phyloP scores from a whole-genome alignment of 306 rosid genomes.

The Morella rubra region DNA sequence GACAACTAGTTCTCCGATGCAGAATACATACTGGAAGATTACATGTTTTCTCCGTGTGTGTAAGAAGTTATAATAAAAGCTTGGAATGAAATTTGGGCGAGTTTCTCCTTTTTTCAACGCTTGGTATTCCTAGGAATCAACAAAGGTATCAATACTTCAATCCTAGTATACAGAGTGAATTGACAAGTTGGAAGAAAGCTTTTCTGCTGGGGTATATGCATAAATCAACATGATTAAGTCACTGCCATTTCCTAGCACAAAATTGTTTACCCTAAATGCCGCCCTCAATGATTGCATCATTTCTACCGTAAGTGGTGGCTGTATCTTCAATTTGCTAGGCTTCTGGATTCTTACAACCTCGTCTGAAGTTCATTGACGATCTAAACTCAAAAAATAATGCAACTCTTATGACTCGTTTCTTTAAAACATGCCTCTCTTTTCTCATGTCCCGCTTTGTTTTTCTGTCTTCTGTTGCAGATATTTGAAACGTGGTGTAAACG shows the following conservation, averaged over 20 bases:
- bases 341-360: constrained; percentile 6
- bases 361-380: neutral
- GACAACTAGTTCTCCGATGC: neutral
- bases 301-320: neutral
- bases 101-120: neutral
- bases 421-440: constrained; percentile 6
- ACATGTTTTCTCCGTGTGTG: neutral
- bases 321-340: constrained; percentile 1
- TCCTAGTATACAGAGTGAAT: too few relatives aligned
- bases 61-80: neutral
- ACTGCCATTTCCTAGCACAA: neutral
- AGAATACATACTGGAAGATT: neutral
- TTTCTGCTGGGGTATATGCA: neutral
- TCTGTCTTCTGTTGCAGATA: constrained; percentile 52
- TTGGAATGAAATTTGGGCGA: neutral
- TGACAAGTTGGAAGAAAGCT: too few relatives aligned
- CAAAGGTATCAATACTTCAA: too few relatives aligned
- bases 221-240: neutral
- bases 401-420: neutral
- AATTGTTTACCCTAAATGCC: neutral
- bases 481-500: constrained; percentile 92
- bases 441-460: constrained; percentile 21
- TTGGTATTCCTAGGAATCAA: too few relatives aligned
- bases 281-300: too few relatives aligned
- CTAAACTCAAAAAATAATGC: neutral